Evolutionary conservation across 169 alveolate genomes (phyloP).

Genomic region (Plasmodium inui): DNA sequence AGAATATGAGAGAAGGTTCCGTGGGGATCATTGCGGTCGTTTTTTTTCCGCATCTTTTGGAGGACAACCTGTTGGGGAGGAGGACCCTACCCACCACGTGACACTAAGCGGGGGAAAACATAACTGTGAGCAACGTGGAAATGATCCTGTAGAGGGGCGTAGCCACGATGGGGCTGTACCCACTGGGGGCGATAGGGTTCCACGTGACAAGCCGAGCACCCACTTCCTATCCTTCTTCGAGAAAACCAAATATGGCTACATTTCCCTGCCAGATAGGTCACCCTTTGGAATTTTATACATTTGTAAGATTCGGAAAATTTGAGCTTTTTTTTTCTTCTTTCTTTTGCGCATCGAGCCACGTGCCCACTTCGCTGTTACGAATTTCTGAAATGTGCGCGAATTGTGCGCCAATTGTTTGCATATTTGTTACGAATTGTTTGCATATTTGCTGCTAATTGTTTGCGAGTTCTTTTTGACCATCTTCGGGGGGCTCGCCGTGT

Average conservation of each 20-base stretch:
- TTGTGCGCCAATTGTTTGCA: too few species aligned
- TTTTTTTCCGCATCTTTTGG: neutral
- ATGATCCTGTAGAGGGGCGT: neutral
- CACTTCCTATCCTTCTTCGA: conserved; percentile 65
- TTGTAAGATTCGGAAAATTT: conserved; percentile 77
- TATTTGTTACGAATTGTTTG: too few species aligned
- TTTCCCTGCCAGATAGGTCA: conserved; percentile 81
- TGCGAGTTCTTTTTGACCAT: neutral
- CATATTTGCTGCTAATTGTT: neutral
- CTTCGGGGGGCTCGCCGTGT: neutral
- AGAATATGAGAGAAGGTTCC: conserved; percentile 2
- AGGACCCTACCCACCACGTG: neutral
- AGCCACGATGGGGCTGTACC: neutral
- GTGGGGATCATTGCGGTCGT: neutral
- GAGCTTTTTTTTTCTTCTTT: neutral
- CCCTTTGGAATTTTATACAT: conserved; percentile 81
- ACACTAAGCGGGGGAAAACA: neutral
- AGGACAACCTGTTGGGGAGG: neutral
- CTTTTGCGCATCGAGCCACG: neutral
- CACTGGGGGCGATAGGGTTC: neutral
- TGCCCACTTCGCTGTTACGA: neutral
- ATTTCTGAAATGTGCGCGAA: neutral
- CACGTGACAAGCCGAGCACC: conserved; percentile 8
- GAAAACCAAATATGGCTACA: conserved; percentile 81
- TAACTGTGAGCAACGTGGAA: neutral